Evolutionary conservation across 768 basidiomycete genomes (phyloP).

Genomic region (Termitomyces sp.): DNA sequence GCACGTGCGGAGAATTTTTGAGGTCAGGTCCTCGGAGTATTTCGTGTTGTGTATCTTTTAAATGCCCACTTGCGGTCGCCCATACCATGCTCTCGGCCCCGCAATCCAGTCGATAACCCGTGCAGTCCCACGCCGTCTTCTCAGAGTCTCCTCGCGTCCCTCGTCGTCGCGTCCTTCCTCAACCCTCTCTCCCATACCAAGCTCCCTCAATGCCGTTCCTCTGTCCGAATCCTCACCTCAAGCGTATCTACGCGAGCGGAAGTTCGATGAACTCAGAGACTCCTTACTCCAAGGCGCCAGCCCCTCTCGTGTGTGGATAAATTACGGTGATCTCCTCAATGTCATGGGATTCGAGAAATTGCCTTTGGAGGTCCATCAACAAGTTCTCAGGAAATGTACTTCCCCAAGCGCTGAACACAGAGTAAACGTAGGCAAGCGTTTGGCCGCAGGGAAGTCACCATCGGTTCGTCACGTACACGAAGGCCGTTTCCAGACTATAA

Average conservation of each 20-base stretch:
- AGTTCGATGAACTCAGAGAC: constrained; percentile 23
- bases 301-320: constrained; percentile 56
- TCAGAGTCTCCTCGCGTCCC: constrained; percentile 1
- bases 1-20: constrained; percentile 11
- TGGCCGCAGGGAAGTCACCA: constrained; percentile 31
- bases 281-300: constrained; percentile 28
- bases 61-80: constrained; percentile 20
- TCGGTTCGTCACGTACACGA: constrained; percentile 52
- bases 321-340: constrained; percentile 54
- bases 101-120: constrained; percentile 16
- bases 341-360: constrained; percentile 41
- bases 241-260: constrained; percentile 11
- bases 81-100: constrained; percentile 14
- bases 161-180: constrained; percentile 8
- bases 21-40: neutral
- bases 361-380: constrained; percentile 63
- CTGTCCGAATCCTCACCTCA: constrained; percentile 5
- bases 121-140: neutral
- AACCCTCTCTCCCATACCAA: constrained; percentile 7
- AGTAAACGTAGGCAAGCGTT: constrained; percentile 31
- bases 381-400: constrained; percentile 64
- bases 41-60: neutral
- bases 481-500: constrained; percentile 57
- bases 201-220: neutral
- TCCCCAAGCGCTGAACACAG: constrained; percentile 43